Conservation (phyloP, 176 grass and related monocot species). For the Musa acuminata region DNA sequence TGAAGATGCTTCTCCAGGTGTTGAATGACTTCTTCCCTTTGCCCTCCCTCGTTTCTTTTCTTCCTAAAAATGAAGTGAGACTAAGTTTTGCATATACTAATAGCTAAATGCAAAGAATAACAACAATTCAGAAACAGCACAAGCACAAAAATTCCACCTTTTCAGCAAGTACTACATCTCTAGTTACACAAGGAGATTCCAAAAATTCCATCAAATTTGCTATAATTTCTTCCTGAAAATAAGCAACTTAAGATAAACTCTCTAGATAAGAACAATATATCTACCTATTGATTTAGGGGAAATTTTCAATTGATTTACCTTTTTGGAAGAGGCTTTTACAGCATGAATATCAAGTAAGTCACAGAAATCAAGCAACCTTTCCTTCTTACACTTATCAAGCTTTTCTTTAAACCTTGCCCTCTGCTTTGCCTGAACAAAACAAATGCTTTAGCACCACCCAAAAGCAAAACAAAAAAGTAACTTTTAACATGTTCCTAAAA, state of each 20-base stretch:
- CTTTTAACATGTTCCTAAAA: not conserved
- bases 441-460: not conserved
- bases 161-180: conserved; percentile 71
- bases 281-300: not conserved
- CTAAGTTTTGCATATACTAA: not conserved
- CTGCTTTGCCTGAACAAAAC: conserved; percentile 65
- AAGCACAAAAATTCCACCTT: conserved; percentile 20
- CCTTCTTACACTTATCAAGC: conserved; percentile 77
- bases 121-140: not conserved
- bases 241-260: conserved; percentile 10
- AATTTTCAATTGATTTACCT: conserved; percentile 35
- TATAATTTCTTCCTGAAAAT: conserved; percentile 74
- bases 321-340: conserved; percentile 46
- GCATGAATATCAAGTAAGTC: conserved; percentile 67
- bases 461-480: not conserved
- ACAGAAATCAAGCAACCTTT: conserved; percentile 78
- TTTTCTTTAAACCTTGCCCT: conserved; percentile 64
- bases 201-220: conserved; percentile 86
- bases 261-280: not conserved
- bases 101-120: not conserved
- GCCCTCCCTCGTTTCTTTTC: conserved; percentile 44
- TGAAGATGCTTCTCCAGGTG: conserved; percentile 33
- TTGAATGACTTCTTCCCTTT: conserved; percentile 19
- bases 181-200: conserved; percentile 75
- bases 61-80: conserved; percentile 32